A percentile compares a stretch with the other conserved stretches of the same genome.
Conservation (phyloP, 352 stramenopile species). For the Pythium insidiosum region DNA sequence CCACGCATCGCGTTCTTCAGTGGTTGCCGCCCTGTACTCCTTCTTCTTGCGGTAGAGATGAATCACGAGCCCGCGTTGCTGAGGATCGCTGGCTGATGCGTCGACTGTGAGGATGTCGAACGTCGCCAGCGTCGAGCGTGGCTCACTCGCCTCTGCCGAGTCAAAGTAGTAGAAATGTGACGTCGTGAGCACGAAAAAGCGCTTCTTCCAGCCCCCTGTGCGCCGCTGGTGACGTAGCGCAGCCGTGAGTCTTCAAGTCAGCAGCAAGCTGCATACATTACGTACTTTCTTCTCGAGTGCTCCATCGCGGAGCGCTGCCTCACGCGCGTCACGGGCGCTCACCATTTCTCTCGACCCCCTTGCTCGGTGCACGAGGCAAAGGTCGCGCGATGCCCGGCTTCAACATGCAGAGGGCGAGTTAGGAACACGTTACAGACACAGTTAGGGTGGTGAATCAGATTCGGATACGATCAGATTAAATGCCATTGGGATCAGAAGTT, state of each 20-base stretch:
- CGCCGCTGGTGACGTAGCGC: slow-evolving; percentile 21
- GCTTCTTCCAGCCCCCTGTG: slow-evolving; percentile 76
- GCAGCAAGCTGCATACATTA: not conserved
- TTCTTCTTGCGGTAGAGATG: slow-evolving; percentile 76
- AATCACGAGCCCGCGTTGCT: slow-evolving; percentile 43
- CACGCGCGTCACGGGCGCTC: slow-evolving; percentile 51
- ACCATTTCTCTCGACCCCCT: too few species aligned
- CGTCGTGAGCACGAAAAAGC: slow-evolving; percentile 64
- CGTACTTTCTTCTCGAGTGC: slow-evolving; percentile 54
- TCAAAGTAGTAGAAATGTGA: slow-evolving; percentile 68
- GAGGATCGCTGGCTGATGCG: slow-evolving; percentile 23
- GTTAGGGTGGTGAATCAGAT: too few species aligned
- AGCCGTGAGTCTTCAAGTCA: not conserved
- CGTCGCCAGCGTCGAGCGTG: slow-evolving; percentile 36
- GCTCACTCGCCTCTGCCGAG: slow-evolving; percentile 28
- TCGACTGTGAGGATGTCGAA: slow-evolving; percentile 63
- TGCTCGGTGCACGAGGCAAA: too few species aligned
- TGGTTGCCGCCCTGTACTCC: slow-evolving; percentile 47
- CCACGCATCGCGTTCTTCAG: slow-evolving; percentile 64
- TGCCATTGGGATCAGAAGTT: too few species aligned
- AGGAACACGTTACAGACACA: too few species aligned
- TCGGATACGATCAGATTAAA: too few species aligned
- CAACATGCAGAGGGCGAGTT: too few species aligned
- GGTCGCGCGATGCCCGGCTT: too few species aligned
- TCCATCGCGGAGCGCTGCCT: slow-evolving; percentile 42